phyloP scores from a whole-genome alignment of 495 filamentous ascomycete genomes.

The Staphylotrichum longicolle region DNA sequence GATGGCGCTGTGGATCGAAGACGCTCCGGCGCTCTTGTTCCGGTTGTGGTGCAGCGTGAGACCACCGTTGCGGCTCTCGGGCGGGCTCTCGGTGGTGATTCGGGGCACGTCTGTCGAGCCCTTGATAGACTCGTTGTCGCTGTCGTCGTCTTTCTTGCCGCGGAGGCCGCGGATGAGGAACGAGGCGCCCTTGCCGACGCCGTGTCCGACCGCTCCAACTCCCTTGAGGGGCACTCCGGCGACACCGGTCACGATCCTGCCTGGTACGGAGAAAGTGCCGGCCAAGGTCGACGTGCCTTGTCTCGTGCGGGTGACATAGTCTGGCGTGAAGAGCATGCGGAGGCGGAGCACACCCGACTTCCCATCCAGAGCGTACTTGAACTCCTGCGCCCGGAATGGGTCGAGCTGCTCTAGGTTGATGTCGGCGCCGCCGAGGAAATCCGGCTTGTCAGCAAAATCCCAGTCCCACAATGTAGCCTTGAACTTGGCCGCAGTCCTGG shows the following conservation, averaged over 20 bases:
- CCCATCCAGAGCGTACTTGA: slow-evolving; percentile 75
- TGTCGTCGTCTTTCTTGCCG: slow-evolving; percentile 51
- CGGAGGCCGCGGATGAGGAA: slow-evolving; percentile 80
- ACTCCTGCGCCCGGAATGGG: slow-evolving; percentile 73
- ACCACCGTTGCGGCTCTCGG: slow-evolving; percentile 41
- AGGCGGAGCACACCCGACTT: slow-evolving; percentile 83
- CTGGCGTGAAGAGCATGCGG: slow-evolving; percentile 87
- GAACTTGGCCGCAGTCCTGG: slow-evolving; percentile 82
- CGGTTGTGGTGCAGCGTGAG: slow-evolving; percentile 54
- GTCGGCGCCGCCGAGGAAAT: slow-evolving; percentile 72
- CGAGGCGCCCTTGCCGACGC: slow-evolving; percentile 82
- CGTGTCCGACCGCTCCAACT: slow-evolving; percentile 54
- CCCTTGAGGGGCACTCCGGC: slow-evolving; percentile 89
- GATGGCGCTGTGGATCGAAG: slow-evolving; percentile 57
- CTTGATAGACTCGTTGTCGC: slow-evolving; percentile 23
- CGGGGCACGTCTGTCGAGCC: slow-evolving; percentile 44
- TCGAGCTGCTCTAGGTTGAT: slow-evolving; percentile 82
- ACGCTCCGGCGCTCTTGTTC: slow-evolving; percentile 64
- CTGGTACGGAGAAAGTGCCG: slow-evolving; percentile 86
- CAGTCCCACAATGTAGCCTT: slow-evolving; percentile 85
- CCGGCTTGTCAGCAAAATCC: slow-evolving; percentile 89
- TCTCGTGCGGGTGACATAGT: slow-evolving; percentile 82
- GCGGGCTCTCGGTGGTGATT: slow-evolving; percentile 45
- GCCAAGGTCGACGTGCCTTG: slow-evolving; percentile 92
- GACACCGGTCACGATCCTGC: slow-evolving; percentile 77